phyloP scores from a whole-genome alignment of 2,329 filamentous ascomycete genomes.

The Botrytis elliptica region DNA sequence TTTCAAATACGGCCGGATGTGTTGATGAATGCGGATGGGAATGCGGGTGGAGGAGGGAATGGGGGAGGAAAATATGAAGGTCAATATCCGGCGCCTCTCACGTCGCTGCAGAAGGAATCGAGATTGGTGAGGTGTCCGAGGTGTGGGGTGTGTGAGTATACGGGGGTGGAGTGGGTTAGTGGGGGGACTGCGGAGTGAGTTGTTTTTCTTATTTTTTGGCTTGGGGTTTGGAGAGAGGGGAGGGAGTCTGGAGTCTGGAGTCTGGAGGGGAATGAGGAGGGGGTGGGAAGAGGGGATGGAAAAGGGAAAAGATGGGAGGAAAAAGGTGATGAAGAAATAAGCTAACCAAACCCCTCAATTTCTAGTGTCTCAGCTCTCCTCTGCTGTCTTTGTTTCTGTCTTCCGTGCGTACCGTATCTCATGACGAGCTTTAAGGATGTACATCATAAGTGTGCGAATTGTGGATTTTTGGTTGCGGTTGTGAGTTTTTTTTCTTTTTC shows the following conservation, averaged over 20 bases:
- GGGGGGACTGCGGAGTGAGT: neutral
- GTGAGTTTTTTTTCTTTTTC: neutral
- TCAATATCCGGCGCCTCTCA: neutral
- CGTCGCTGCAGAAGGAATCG: neutral
- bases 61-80: neutral
- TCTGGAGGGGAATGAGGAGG: neutral
- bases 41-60: neutral
- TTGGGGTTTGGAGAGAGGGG: no score
- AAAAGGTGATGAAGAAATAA: neutral
- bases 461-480: neutral
- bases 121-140: neutral
- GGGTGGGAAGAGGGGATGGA: neutral
- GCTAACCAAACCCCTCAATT: neutral
- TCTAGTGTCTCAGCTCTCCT: neutral
- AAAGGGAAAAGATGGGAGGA: no score
- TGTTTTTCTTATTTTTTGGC: neutral
- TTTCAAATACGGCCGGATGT: neutral
- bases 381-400: constrained; percentile 3
- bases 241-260: neutral
- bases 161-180: neutral
- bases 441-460: constrained; percentile 7
- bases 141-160: neutral
- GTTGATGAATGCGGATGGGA: neutral
- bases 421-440: constrained; percentile 5
- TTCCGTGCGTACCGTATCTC: neutral